These are phyloP conservation scores for Adansonia digitata DNA, from an alignment of 345 rosid genomes.

Conservation along the genomic window DNA sequence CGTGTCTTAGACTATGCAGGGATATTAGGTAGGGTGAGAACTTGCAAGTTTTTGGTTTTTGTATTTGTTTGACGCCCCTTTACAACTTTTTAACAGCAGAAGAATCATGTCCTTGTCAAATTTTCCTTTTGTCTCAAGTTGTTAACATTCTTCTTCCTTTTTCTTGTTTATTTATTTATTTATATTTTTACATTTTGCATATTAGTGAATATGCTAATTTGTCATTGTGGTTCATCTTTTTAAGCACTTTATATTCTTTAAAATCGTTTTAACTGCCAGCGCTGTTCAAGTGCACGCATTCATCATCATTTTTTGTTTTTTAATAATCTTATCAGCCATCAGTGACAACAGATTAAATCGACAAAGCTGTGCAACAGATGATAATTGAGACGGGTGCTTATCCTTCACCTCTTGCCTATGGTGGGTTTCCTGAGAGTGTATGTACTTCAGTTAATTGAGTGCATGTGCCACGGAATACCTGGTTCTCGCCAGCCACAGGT, in stretches of 20 bases:
- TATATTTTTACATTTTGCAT: neutral
- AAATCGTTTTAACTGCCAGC: neutral
- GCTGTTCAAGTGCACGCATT: neutral
- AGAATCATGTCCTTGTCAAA: neutral
- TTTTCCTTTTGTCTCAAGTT: neutral
- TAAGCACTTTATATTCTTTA: neutral
- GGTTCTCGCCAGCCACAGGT: slow-evolving; percentile 98
- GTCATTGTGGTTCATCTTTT: neutral
- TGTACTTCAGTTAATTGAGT: slow-evolving; percentile 94
- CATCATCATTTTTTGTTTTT: slow-evolving; percentile 6
- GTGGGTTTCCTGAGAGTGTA: slow-evolving; percentile 91
- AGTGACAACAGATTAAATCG: slow-evolving; percentile 87
- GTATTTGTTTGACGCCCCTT: neutral
- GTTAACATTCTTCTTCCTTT: neutral
- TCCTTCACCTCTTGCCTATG: slow-evolving; percentile 98
- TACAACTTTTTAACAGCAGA: neutral
- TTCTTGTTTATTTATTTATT: too few relatives aligned
- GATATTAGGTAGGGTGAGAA: slow-evolving; percentile 67
- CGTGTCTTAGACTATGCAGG: slow-evolving; percentile 75
- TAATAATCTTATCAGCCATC: slow-evolving; percentile 56
- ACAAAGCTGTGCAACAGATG: slow-evolving; percentile 88
- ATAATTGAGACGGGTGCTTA: slow-evolving; percentile 91
- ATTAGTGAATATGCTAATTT: neutral
- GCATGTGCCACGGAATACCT: slow-evolving; percentile 97
- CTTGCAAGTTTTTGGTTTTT: neutral